Conservation (phyloP, 106 monocot genomes). For the Dioscorea dumetorum region DNA sequence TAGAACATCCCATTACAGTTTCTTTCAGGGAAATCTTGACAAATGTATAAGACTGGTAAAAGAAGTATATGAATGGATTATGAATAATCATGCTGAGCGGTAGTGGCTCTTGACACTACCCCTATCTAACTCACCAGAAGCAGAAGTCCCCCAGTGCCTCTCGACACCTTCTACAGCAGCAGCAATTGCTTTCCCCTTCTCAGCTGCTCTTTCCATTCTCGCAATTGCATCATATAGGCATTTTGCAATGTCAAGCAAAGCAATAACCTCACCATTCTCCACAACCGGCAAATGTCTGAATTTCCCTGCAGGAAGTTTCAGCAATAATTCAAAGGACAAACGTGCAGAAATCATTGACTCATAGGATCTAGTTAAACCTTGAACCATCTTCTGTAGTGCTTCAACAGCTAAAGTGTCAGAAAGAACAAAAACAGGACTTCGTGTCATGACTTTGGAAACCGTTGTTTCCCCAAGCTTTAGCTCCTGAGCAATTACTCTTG, state of each 20-base stretch:
- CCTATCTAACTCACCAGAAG: slow-evolving; percentile 40
- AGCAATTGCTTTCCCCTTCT: slow-evolving; percentile 91
- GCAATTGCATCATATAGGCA: slow-evolving; percentile 97
- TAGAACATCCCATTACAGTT: too few relatives aligned
- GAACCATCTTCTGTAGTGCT: slow-evolving; percentile 91
- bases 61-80: too few relatives aligned
- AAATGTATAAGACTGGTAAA: too few relatives aligned
- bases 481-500: slow-evolving; percentile 64
- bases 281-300: slow-evolving; percentile 93
- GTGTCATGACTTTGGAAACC: slow-evolving; percentile 78
- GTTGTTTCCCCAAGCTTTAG: slow-evolving; percentile 72
- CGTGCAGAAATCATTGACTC: background rate
- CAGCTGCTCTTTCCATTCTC: slow-evolving; percentile 82
- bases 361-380: slow-evolving; percentile 25
- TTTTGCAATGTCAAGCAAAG: slow-evolving; percentile 84
- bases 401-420: slow-evolving; percentile 83
- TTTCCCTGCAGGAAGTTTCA: slow-evolving; percentile 42
- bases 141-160: slow-evolving; percentile 71
- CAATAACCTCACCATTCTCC: slow-evolving; percentile 89
- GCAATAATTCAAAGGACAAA: background rate
- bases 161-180: slow-evolving; percentile 92
- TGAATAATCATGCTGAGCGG: background rate
- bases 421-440: slow-evolving; percentile 81
- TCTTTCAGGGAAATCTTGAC: too few relatives aligned
- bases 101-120: background rate